Base-by-base conservation (phyloP, 768 basidiomycete genomes). In the Serendipita sp. region DNA sequence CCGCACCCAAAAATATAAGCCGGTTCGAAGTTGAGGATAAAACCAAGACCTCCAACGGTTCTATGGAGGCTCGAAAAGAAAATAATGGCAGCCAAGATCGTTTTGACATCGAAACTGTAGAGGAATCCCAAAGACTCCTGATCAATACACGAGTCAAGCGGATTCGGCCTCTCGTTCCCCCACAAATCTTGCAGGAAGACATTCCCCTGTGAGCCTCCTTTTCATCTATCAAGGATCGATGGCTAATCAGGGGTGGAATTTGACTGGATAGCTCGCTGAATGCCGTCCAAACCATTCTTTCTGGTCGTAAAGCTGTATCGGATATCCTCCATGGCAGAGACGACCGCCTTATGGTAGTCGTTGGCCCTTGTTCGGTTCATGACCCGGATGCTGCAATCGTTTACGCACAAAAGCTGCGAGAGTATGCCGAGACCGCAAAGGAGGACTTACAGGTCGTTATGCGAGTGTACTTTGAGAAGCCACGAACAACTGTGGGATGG, bases 381-480 rank as follows among this genome's bases (percentile, higher is more conserved):
- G 88, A 85, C 6, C 75, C 90, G 2, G 83, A 85, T 62, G 89
- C 93, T 73, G 94, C 93, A 1, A 74, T 91, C 55, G 84, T 86
- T 68, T 92, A 92, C 70, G 90, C 89, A 11, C 76, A 75, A n/a
- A 78, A 83, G 52, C 81, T 89, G 71, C 71, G 77, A 75, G 2
- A 87, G 85, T 75, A 79, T 86, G 48, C 76, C 80, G 16, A 74
- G 78, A 18, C 87, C 84, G 81, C 78, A 78, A 63, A 88, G 69
- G 73, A 74, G 1, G 75, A 93, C 69, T 79, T 99, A 60, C 78
- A 88, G 70, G 87, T 99, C 71, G 76, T 98, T 73, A 99, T 99
- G 96, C 83, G 96, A 45, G 86, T 91, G 64, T 98, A 98, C 81
- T 97, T 90, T 67, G 72, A 95, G 83, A 95, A 97, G 84, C 96